These are phyloP conservation scores for Alloteropsis angusta DNA, from an alignment of 202 grass and related monocot species.

Conservation along the genomic window DNA sequence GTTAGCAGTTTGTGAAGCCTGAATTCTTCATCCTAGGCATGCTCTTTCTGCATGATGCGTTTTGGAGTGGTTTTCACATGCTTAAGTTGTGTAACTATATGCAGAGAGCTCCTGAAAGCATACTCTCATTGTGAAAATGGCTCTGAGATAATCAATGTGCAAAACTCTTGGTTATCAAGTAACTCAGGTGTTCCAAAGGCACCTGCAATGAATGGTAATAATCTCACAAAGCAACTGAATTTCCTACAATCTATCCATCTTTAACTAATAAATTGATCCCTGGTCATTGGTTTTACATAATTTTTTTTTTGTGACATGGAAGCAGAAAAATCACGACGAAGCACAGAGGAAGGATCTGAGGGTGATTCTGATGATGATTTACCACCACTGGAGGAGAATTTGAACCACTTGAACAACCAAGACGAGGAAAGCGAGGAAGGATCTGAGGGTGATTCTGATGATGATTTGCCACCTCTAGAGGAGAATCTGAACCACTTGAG, in stretches of 20 bases:
- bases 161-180: constrained; percentile 85
- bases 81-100: constrained; percentile 2
- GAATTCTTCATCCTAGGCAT: neutral
- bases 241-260: neutral
- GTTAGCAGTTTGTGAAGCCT: neutral
- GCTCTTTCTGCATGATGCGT: neutral
- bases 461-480: constrained; percentile 73
- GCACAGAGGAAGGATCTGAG: constrained; percentile 38
- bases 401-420: constrained; percentile 65
- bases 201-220: constrained; percentile 45
- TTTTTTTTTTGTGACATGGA: constrained; percentile 16
- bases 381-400: constrained; percentile 73
- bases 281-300: neutral
- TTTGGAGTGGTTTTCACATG: neutral
- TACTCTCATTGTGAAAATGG: constrained; percentile 83
- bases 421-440: constrained; percentile 47
- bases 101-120: constrained; percentile 78
- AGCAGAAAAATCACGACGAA: neutral
- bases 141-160: constrained; percentile 73
- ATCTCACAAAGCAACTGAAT: neutral
- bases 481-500: constrained; percentile 75
- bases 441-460: constrained; percentile 67
- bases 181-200: constrained; percentile 46
- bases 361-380: constrained; percentile 72
- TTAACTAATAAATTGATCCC: neutral